Conservation (phyloP, 1,284 basidiomycete genomes). For the Phlebopus sp. region DNA sequence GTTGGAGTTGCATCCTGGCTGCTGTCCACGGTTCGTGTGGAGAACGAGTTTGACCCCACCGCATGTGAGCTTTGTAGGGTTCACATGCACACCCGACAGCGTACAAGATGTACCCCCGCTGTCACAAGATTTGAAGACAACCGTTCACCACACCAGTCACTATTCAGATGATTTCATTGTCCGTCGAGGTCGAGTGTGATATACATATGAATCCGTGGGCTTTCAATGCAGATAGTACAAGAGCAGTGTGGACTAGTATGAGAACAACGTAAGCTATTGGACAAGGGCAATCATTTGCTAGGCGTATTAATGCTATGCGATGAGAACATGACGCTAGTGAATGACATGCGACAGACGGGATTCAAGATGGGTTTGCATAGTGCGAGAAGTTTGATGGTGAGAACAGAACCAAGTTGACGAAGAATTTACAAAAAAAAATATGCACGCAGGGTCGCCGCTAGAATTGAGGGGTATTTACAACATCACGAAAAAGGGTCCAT, state of each 20-base stretch:
- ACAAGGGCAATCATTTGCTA: neutral
- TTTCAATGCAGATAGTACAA: neutral
- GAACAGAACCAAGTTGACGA: slow-evolving; percentile 5
- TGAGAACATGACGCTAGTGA: neutral
- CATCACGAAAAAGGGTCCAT: slow-evolving; percentile 10
- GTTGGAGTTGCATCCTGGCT: neutral
- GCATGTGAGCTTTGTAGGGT: no score
- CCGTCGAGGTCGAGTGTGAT: neutral
- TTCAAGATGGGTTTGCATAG: slow-evolving; percentile 1
- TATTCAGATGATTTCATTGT: no score
- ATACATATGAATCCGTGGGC: neutral
- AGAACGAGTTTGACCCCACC: neutral
- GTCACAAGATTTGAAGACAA: no score
- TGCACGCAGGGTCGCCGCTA: slow-evolving; percentile 12
- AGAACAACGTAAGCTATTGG: neutral
- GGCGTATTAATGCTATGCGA: neutral
- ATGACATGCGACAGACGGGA: neutral
- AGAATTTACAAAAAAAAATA: slow-evolving; percentile 23
- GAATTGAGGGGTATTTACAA: slow-evolving; percentile 11
- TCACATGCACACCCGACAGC: no score
- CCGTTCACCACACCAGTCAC: no score
- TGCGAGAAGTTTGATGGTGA: neutral
- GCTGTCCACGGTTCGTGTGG: neutral
- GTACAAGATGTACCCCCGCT: no score
- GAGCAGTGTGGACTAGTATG: neutral